Percentiles rank a stretch among this genome's conserved stretches.
phyloP scores from a whole-genome alignment of 2,329 filamentous ascomycete species.

The Hawksworthiomyces lignivorus region DNA sequence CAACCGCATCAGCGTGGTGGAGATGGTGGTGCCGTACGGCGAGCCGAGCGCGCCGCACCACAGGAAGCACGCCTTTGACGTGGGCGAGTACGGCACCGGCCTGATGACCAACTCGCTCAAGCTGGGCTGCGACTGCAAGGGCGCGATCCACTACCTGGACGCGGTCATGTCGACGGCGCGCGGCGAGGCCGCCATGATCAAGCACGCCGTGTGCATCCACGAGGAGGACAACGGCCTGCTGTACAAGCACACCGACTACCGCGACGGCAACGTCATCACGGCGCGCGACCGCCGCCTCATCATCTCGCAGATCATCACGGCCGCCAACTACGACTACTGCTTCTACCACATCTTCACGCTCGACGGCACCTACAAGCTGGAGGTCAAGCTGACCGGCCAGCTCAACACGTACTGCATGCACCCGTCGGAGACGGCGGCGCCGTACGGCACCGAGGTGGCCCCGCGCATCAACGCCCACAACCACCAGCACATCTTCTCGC shows the following conservation, averaged over 20 bases:
- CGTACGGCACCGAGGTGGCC: slow-evolving; percentile 89
- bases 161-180: slow-evolving; percentile 73
- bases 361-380: slow-evolving; percentile 84
- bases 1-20: slow-evolving; percentile 79
- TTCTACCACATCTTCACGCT: slow-evolving; percentile 37
- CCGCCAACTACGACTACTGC: slow-evolving; percentile 87
- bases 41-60: slow-evolving; percentile 76
- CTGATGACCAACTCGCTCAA: slow-evolving; percentile 76
- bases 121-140: slow-evolving; percentile 80
- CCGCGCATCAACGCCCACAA: slow-evolving; percentile 91
- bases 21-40: slow-evolving; percentile 92
- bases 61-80: slow-evolving; percentile 72
- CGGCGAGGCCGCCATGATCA: slow-evolving; percentile 71
- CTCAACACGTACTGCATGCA: slow-evolving; percentile 84
- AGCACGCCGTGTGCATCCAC: slow-evolving; percentile 93
- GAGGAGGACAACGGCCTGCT: slow-evolving; percentile 88
- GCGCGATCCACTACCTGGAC: slow-evolving; percentile 85
- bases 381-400: slow-evolving; percentile 87
- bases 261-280: slow-evolving; percentile 79
- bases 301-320: slow-evolving; percentile 87
- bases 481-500: slow-evolving; percentile 90
- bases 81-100: slow-evolving; percentile 66
- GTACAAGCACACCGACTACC: slow-evolving; percentile 92
- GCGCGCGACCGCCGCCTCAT: slow-evolving; percentile 81
- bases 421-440: slow-evolving; percentile 69